Evolutionary conservation across 1,284 basidiomycete species (phyloP).

Genomic region (Ustilago trichophora): DNA sequence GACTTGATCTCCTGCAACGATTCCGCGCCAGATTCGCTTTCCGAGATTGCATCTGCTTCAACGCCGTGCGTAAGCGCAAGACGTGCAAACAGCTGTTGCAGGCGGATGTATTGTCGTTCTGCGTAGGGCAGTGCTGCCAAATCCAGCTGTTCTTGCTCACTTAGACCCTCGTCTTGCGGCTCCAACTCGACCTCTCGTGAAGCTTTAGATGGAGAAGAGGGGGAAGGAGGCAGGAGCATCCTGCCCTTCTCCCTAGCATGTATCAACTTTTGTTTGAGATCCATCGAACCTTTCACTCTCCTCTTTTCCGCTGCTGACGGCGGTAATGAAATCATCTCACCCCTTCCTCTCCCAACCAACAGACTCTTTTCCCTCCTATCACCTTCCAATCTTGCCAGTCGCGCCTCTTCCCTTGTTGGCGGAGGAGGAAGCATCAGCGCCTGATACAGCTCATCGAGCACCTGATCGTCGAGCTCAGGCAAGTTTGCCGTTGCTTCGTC

Average conservation of each 20-base stretch:
- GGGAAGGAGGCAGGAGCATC: constrained; percentile 26
- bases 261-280: constrained; percentile 31
- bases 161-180: not conserved
- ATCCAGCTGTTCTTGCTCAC: constrained; percentile 1
- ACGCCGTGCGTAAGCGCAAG: constrained; percentile 26
- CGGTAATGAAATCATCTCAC: not conserved
- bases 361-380: constrained; percentile 22
- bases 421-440: constrained; percentile 49
- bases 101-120: constrained; percentile 33
- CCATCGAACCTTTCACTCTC: not conserved
- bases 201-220: not conserved
- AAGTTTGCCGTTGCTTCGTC: constrained; percentile 47
- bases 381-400: constrained; percentile 33
- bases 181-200: not conserved
- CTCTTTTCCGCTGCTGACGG: constrained; percentile 15
- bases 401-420: constrained; percentile 29
- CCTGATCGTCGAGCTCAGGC: constrained; percentile 56
- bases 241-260: constrained; percentile 30
- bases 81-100: constrained; percentile 42
- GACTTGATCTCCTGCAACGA: constrained; percentile 33
- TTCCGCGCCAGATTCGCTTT: not conserved
- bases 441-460: constrained; percentile 57
- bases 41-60: not conserved
- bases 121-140: constrained; percentile 22
- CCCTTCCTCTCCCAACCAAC: constrained; percentile 8